Evolutionary conservation across 148 eudicot genomes (phyloP).

Genomic region (Polygonum maritimum): DNA sequence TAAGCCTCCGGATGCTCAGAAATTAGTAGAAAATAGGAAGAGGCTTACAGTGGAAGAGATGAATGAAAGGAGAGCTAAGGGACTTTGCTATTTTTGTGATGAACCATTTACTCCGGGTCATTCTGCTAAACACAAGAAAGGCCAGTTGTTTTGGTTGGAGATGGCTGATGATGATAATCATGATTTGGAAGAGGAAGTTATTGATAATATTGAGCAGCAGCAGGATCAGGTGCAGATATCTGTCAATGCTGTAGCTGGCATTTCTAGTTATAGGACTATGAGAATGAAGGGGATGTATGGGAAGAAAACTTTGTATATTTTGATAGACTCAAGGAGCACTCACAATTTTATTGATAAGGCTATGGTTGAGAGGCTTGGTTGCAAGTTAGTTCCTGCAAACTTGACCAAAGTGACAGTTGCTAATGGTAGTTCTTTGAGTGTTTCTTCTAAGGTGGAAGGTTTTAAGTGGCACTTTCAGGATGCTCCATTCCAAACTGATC

Average conservation of each 20-base stretch:
- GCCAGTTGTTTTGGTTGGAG: neutral
- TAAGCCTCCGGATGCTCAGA: neutral
- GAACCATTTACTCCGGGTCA: constrained; percentile 6
- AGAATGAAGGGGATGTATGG: neutral
- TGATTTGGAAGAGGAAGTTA: neutral
- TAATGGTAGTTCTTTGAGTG: neutral
- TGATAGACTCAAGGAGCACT: constrained; percentile 12
- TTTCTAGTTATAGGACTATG: neutral
- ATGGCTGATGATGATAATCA: neutral
- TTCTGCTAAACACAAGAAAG: neutral
- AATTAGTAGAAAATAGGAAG: no score
- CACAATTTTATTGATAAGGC: constrained; percentile 6
- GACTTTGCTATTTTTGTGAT: constrained; percentile 2
- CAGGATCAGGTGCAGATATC: neutral
- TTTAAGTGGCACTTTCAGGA: neutral
- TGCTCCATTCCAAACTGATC: neutral
- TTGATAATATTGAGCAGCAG: no score
- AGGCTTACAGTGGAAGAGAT: neutral
- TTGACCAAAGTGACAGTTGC: neutral
- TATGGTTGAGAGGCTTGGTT: neutral
- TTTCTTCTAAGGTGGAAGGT: neutral
- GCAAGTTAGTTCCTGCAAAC: neutral
- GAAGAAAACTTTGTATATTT: neutral
- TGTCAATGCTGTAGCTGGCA: neutral
- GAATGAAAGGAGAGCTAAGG: neutral